phyloP scores from a whole-genome alignment of 2,329 filamentous ascomycete species.

The Aureobasidium musti region DNA sequence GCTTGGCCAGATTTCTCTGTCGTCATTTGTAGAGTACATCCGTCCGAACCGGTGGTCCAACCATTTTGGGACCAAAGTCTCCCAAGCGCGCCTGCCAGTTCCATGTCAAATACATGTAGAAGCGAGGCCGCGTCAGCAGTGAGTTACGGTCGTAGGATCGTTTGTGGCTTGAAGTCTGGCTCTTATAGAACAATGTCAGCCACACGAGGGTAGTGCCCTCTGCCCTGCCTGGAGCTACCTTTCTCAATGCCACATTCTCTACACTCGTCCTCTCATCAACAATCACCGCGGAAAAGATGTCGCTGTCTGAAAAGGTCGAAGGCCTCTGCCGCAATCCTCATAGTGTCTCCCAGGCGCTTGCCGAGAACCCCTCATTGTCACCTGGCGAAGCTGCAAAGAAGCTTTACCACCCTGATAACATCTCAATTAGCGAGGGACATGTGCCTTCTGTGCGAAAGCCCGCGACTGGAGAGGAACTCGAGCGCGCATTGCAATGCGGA shows the following conservation, averaged over 20 bases:
- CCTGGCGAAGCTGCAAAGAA: constrained; percentile 58
- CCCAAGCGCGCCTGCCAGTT: neutral
- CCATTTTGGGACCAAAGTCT: neutral
- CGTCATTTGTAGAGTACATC: neutral
- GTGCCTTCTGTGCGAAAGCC: constrained; percentile 30
- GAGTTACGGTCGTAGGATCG: neutral
- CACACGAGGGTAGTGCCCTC: constrained; percentile 9
- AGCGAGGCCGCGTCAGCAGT: constrained; percentile 17
- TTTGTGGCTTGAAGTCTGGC: constrained; percentile 10
- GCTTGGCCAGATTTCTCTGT: too few species aligned
- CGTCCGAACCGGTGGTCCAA: neutral
- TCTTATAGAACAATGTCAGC: constrained; percentile 22
- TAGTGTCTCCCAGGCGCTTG: constrained; percentile 62
- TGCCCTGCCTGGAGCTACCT: neutral
- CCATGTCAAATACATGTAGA: neutral
- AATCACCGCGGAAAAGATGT: neutral
- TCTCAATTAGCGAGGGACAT: constrained; percentile 37
- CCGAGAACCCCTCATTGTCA: constrained; percentile 54
- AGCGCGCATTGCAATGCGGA: constrained; percentile 62
- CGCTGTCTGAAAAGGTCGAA: constrained; percentile 49
- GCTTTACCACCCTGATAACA: constrained; percentile 53
- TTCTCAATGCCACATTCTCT: constrained; percentile 12
- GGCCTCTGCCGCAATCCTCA: constrained; percentile 55
- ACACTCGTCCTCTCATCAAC: neutral
- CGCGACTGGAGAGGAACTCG: constrained; percentile 49